A percentile compares a stretch with the other conserved stretches of the same genome.
phyloP scores from a whole-genome alignment of 305 asterid genomes.

The Rubia peregrina region DNA sequence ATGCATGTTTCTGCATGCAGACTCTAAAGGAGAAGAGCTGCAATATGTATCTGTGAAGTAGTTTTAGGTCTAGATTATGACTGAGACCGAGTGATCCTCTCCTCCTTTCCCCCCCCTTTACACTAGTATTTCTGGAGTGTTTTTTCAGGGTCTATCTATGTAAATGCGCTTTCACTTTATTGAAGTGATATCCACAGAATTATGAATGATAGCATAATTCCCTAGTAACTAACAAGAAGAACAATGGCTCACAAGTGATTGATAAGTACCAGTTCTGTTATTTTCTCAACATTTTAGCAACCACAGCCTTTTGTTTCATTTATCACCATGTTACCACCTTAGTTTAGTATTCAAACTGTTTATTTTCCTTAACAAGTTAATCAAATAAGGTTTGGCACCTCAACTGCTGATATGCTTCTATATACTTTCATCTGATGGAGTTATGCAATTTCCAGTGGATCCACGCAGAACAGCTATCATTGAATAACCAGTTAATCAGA shows the following conservation, averaged over 20 bases:
- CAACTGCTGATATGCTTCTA: background rate
- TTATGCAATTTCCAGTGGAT: conserved; percentile 44
- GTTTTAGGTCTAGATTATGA: background rate
- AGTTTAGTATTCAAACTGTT: background rate
- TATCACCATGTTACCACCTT: background rate
- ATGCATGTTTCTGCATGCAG: background rate
- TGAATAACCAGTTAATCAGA: conserved; percentile 44
- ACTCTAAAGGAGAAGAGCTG: background rate
- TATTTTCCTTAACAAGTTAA: background rate
- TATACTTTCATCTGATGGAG: conserved; percentile 17
- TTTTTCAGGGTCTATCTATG: background rate
- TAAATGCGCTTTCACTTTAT: background rate
- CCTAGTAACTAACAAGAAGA: background rate
- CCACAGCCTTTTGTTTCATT: background rate
- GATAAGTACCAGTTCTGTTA: background rate
- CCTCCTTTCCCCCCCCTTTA: background rate
- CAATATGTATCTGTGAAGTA: background rate
- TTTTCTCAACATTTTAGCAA: background rate
- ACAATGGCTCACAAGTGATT: background rate
- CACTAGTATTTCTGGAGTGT: background rate
- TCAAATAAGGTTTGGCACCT: background rate
- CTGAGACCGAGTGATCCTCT: background rate
- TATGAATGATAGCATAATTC: background rate
- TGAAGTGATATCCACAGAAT: background rate
- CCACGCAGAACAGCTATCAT: conserved; percentile 40